Percentiles rank a stretch among this genome's conserved stretches.
These are phyloP conservation scores for Amborella trichopoda DNA, from an alignment of 164 flowering plant genomes.

Conservation along the genomic window DNA sequence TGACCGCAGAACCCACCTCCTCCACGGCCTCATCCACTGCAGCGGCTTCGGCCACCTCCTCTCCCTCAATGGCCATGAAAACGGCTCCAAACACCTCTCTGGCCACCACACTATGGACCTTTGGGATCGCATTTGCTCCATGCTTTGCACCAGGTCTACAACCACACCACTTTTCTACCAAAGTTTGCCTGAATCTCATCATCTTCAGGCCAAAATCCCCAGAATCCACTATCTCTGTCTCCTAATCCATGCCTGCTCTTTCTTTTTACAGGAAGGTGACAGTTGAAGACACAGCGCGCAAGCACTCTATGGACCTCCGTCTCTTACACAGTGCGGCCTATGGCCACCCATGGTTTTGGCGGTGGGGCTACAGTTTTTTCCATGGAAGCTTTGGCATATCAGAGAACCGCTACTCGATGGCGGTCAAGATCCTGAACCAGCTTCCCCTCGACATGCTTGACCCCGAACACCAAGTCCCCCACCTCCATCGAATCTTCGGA, in stretches of 20 bases:
- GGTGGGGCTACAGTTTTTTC: constrained; percentile 70
- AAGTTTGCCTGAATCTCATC: no score
- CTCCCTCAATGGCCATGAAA: constrained; percentile 73
- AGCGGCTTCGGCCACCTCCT: constrained; percentile 82
- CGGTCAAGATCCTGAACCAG: constrained; percentile 48
- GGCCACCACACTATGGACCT: constrained; percentile 84
- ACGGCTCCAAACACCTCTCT: constrained; percentile 46
- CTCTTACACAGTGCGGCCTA: constrained; percentile 69
- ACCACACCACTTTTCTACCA: no score
- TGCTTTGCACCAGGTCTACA: constrained; percentile 57
- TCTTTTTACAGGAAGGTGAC: constrained; percentile 66
- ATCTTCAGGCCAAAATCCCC: no score
- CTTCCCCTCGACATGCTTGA: constrained; percentile 22
- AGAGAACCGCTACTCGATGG: constrained; percentile 30
- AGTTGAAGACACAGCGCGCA: constrained; percentile 55
- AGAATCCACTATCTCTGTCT: no score
- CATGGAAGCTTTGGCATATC: constrained; percentile 72
- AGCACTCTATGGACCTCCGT: constrained; percentile 62
- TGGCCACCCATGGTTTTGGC: constrained; percentile 81
- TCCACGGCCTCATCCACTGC: constrained; percentile 74
- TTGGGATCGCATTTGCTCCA: constrained; percentile 74
- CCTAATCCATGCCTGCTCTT: no score
- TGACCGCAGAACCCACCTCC: constrained; percentile 25
- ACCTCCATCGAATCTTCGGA: constrained; percentile 28
- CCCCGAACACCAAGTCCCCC: constrained; percentile 3